A percentile compares a stretch with the other conserved stretches of the same genome.
These are phyloP conservation scores for Lactifluus subvellereus DNA, from an alignment of 768 basidiomycete genomes.

Conservation along the genomic window DNA sequence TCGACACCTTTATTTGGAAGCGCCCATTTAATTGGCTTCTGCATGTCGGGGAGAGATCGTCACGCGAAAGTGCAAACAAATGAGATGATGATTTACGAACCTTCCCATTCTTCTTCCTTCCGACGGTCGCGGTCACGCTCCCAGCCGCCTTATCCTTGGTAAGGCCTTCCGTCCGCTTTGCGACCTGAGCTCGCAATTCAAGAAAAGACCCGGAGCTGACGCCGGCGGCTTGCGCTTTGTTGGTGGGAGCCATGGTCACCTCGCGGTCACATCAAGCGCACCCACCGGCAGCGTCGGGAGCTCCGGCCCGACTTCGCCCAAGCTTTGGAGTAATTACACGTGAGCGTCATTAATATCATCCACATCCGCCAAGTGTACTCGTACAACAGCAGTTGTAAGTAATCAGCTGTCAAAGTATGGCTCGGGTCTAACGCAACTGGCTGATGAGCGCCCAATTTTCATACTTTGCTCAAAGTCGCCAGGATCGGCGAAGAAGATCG, in stretches of 20 bases:
- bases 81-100: constrained; percentile 35
- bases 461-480: neutral
- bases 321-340: too few species aligned
- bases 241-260: constrained; percentile 40
- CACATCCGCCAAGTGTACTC: neutral
- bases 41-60: neutral
- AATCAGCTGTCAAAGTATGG: neutral
- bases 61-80: neutral
- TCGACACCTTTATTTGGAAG: constrained; percentile 71
- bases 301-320: neutral
- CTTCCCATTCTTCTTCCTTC: constrained; percentile 67
- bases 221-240: constrained; percentile 62
- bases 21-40: constrained; percentile 79
- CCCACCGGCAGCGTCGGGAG: neutral
- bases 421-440: neutral
- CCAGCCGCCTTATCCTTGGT: constrained; percentile 60
- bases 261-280: neutral
- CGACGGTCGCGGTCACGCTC: constrained; percentile 45
- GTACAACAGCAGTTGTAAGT: neutral
- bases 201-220: constrained; percentile 72
- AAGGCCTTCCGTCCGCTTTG: constrained; percentile 53
- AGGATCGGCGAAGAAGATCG: neutral
- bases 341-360: neutral
- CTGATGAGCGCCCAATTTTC: neutral
- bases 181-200: constrained; percentile 64